Evolutionary conservation across 2,329 filamentous ascomycete species (phyloP).

Genomic region (Colletotrichum tropicale): DNA sequence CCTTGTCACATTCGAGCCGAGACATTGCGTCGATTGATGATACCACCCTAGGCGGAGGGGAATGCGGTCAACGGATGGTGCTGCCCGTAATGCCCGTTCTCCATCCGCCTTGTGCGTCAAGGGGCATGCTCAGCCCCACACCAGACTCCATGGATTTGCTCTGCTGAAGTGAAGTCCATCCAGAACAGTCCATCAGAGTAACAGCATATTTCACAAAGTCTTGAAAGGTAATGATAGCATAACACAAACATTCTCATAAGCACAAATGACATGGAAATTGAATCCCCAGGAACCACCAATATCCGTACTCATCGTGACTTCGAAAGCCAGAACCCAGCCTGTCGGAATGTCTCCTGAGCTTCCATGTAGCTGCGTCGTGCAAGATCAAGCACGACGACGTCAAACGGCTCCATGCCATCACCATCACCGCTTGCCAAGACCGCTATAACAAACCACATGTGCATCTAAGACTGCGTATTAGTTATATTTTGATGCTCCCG

Average conservation of each 20-base stretch:
- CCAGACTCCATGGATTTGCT: background rate
- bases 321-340: background rate
- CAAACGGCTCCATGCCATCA: background rate
- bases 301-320: background rate
- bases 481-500: background rate
- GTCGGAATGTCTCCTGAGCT: background rate
- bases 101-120: background rate
- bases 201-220: accelerated
- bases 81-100: background rate
- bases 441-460: background rate
- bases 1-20: background rate
- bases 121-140: background rate
- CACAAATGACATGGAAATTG: background rate
- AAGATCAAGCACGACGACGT: background rate
- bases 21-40: background rate
- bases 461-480: background rate
- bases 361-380: background rate
- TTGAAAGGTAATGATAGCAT: background rate
- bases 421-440: background rate
- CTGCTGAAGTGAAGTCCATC: accelerated
- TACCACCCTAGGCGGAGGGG: background rate
- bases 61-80: background rate
- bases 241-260: background rate
- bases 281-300: background rate
- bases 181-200: background rate